Evolutionary conservation across 2,329 filamentous ascomycete genomes (phyloP).

Genomic region (Cordyceps fumosorosea): DNA sequence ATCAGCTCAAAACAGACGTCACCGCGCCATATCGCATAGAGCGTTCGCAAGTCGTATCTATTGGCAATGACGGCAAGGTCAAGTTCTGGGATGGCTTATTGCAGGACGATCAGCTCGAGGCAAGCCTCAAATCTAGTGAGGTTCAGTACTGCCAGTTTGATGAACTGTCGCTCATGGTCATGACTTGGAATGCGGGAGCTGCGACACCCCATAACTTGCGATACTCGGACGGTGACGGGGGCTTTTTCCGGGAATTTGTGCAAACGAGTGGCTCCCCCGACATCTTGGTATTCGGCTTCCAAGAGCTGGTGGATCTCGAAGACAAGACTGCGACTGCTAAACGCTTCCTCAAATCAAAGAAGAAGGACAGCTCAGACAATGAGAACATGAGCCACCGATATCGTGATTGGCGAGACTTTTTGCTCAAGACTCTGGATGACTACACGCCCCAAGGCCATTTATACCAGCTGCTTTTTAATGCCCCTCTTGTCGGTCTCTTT

Average conservation of each 20-base stretch:
- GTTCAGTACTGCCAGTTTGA: constrained; percentile 79
- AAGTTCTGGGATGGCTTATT: constrained; percentile 88
- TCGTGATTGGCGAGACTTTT: constrained; percentile 88
- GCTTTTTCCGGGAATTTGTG: constrained; percentile 76
- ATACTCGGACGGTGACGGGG: constrained; percentile 60
- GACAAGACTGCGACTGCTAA: constrained; percentile 98
- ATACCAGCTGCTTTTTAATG: constrained; percentile 82
- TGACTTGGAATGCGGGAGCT: constrained; percentile 98
- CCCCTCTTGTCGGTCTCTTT: constrained; percentile 84
- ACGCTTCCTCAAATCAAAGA: constrained; percentile 84
- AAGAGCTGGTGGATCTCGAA: constrained; percentile 96
- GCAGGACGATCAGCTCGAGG: constrained; percentile 91
- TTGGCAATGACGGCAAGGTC: constrained; percentile 81
- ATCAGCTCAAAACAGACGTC: constrained; percentile 68
- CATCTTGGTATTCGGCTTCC: constrained; percentile 91
- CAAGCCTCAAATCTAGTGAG: constrained; percentile 78
- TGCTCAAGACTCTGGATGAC: constrained; percentile 76
- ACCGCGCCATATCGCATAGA: constrained; percentile 82
- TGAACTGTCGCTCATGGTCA: constrained; percentile 68
- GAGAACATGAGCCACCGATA: constrained; percentile 97
- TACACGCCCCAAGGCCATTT: constrained; percentile 68
- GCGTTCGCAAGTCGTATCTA: constrained; percentile 73
- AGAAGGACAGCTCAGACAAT: constrained; percentile 70
- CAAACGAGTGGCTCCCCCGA: constrained; percentile 74
- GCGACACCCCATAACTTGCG: constrained; percentile 79